These are phyloP conservation scores for Yamadazyma dushanensis DNA, from an alignment of 1,139 yeast species.

Conservation along the genomic window DNA sequence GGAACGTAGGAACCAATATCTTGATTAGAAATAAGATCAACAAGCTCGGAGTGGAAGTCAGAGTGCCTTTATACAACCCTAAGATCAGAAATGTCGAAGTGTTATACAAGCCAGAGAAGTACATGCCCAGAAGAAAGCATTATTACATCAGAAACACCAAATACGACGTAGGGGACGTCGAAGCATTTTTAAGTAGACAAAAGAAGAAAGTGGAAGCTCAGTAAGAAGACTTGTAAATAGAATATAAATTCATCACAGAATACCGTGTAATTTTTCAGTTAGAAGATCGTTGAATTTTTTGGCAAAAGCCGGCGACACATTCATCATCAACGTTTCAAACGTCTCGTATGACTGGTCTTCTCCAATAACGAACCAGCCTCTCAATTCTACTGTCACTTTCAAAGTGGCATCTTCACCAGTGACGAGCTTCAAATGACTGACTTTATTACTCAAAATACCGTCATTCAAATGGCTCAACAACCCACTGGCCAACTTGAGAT, in stretches of 20 bases:
- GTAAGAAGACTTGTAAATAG: slow-evolving; percentile 1
- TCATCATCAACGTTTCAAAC: slow-evolving; percentile 47
- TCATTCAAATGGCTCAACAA: slow-evolving; percentile 6
- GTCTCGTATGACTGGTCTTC: slow-evolving; percentile 34
- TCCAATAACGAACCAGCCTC: slow-evolving; percentile 35
- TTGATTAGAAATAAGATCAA: slow-evolving; percentile 77
- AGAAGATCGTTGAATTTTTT: slow-evolving; percentile 31
- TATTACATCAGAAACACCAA: slow-evolving; percentile 83
- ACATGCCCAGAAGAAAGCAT: slow-evolving; percentile 76
- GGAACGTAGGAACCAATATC: slow-evolving; percentile 68
- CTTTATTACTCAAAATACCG: slow-evolving; percentile 8
- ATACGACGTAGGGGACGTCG: slow-evolving; percentile 81
- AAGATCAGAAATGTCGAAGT: slow-evolving; percentile 71
- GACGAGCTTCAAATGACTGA: slow-evolving; percentile 12
- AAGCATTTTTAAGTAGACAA: slow-evolving; percentile 36
- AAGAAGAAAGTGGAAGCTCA: slow-evolving; percentile 9
- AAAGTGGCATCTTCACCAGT: slow-evolving; percentile 12
- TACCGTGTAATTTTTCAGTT: slow-evolving; percentile 17
- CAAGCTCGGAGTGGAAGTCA: slow-evolving; percentile 77
- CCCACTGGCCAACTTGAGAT: slow-evolving; percentile 14
- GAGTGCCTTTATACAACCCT: slow-evolving; percentile 80
- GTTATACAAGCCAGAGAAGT: slow-evolving; percentile 67
- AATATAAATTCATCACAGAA: background rate
- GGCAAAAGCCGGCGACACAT: slow-evolving; percentile 32
- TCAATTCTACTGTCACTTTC: slow-evolving; percentile 28